These are phyloP conservation scores for Candida tetrigidarum DNA, from an alignment of 1,139 yeast genomes.

Conservation along the genomic window DNA sequence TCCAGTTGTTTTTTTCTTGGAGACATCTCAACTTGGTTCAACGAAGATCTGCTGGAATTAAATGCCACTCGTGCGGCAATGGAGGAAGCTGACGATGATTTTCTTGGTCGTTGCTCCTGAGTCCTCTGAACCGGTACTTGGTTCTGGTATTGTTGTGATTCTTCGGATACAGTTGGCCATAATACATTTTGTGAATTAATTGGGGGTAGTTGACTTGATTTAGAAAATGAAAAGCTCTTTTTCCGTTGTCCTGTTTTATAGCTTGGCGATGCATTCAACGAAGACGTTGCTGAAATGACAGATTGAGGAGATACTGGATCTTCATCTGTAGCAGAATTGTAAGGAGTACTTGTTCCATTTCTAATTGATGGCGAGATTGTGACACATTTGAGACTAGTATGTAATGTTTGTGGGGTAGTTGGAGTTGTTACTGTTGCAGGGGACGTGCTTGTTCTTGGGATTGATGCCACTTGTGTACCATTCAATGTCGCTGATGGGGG, in stretches of 20 bases:
- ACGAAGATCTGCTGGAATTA: constrained; percentile 24
- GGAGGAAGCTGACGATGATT: constrained; percentile 30
- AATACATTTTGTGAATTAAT: constrained; percentile 15
- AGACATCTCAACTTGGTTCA: constrained; percentile 9
- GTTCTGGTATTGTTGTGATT: neutral
- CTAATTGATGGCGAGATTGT: constrained; percentile 45
- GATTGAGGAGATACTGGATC: constrained; percentile 26
- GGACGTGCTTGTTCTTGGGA: constrained; percentile 12
- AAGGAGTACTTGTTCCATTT: constrained; percentile 6
- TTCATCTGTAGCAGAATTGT: constrained; percentile 11
- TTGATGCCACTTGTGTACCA: neutral
- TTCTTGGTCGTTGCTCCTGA: constrained; percentile 8
- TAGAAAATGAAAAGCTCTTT: constrained; percentile 18
- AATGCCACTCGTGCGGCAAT: constrained; percentile 38
- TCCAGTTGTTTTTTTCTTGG: constrained; percentile 10
- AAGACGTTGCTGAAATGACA: constrained; percentile 18
- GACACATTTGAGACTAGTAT: constrained; percentile 40
- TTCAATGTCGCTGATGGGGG: constrained; percentile 12
- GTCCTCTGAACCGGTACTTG: constrained; percentile 10
- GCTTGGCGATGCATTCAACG: constrained; percentile 12
- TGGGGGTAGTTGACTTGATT: constrained; percentile 13
- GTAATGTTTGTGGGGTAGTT: constrained; percentile 24
- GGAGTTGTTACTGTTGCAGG: constrained; percentile 15
- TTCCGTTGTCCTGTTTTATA: constrained; percentile 10
- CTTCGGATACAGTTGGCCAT: constrained; percentile 18